These are phyloP conservation scores for Forsythia suspensa DNA, from an alignment of 257 asterid species.

Conservation along the genomic window DNA sequence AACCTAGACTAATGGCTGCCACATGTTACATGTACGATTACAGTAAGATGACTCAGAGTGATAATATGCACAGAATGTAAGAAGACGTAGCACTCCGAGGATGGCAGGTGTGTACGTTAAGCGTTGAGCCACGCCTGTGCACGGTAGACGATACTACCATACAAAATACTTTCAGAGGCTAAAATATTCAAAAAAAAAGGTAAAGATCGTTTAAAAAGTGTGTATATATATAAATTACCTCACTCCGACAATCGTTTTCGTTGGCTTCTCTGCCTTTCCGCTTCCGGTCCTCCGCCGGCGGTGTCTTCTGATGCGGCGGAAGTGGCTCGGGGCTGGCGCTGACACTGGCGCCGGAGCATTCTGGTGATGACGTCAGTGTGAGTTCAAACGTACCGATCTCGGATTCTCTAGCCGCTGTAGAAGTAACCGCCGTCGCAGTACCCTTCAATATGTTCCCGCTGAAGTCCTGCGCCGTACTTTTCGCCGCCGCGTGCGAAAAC, in stretches of 20 bases:
- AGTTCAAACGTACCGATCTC: conserved; percentile 8
- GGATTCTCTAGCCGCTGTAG: neutral
- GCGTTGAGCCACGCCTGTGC: neutral
- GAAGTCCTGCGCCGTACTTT: conserved; percentile 7
- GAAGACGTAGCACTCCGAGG: neutral
- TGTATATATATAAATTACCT: conserved; percentile 21
- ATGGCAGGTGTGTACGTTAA: neutral
- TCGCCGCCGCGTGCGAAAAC: conserved; percentile 1
- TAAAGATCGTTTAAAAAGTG: neutral
- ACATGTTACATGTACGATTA: neutral
- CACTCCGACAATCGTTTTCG: conserved; percentile 3
- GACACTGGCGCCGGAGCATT: conserved; percentile 24
- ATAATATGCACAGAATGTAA: neutral
- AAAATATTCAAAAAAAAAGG: neutral
- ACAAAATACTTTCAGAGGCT: neutral
- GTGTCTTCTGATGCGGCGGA: neutral
- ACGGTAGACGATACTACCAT: neutral
- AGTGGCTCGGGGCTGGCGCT: conserved; percentile 5
- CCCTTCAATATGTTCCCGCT: conserved; percentile 1
- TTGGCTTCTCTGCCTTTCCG: conserved; percentile 22
- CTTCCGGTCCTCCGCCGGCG: conserved; percentile 22
- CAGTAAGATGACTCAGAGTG: neutral
- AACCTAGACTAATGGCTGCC: neutral
- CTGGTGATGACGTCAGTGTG: conserved; percentile 24
- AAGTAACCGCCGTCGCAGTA: neutral